Evolutionary conservation across 441 rosid genomes (phyloP).

Genomic region (Omphalea diandra): DNA sequence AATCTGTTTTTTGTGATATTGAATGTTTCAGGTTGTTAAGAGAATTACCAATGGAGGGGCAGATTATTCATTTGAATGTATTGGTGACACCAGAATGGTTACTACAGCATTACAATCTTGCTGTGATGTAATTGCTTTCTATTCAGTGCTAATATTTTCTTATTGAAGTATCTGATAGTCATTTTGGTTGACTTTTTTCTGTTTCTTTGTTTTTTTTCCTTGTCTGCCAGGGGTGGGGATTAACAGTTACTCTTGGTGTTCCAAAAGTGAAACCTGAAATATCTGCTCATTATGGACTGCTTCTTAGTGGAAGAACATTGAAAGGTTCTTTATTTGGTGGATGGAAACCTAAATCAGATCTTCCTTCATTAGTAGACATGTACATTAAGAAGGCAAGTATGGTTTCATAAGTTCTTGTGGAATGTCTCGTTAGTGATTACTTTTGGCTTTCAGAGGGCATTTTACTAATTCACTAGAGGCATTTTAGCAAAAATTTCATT

Average conservation of each 20-base stretch:
- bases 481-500: background rate
- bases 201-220: background rate
- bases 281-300: slow-evolving; percentile 69
- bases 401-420: background rate
- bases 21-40: slow-evolving; percentile 62
- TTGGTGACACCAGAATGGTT: slow-evolving; percentile 68
- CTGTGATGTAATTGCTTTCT: slow-evolving; percentile 56
- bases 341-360: slow-evolving; percentile 89
- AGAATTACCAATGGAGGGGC: slow-evolving; percentile 81
- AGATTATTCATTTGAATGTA: slow-evolving; percentile 86
- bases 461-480: background rate
- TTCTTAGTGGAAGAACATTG: slow-evolving; percentile 72
- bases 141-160: background rate
- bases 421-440: background rate
- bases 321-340: slow-evolving; percentile 87
- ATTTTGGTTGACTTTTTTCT: slow-evolving; percentile 15
- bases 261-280: slow-evolving; percentile 80
- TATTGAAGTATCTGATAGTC: background rate
- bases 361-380: slow-evolving; percentile 73
- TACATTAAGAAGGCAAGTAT: slow-evolving; percentile 67
- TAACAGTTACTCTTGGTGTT: slow-evolving; percentile 92
- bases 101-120: slow-evolving; percentile 88
- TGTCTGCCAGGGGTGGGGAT: too few species aligned
- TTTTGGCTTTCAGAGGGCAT: background rate
- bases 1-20: background rate